Percentiles rank a stretch among this genome's conserved stretches.
These are phyloP conservation scores for Delonix regia DNA, from an alignment of 306 rosid species.

Conservation along the genomic window DNA sequence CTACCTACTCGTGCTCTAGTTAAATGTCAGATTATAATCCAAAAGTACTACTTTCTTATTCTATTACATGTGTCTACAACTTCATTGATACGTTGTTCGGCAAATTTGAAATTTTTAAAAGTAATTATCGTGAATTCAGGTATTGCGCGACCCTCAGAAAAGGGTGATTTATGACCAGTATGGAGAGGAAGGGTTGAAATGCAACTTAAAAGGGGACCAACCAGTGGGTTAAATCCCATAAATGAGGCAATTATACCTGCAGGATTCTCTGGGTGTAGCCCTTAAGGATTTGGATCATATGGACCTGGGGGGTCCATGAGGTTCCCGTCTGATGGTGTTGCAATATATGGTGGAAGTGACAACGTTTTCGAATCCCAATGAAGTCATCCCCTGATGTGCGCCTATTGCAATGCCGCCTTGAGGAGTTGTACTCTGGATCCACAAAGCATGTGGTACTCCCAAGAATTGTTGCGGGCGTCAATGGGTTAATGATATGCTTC, in stretches of 20 bases:
- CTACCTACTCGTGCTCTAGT: too few relatives aligned
- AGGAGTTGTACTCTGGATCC: conserved; percentile 83
- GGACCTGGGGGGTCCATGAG: conserved; percentile 73
- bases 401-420: conserved; percentile 79
- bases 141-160: conserved; percentile 81
- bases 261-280: conserved; percentile 90
- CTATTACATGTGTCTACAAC: not conserved
- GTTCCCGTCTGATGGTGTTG: conserved; percentile 65
- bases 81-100: too few relatives aligned
- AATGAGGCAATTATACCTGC: conserved; percentile 90
- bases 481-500: too few relatives aligned
- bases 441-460: conserved; percentile 94
- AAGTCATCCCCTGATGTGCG: conserved; percentile 79
- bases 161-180: conserved; percentile 70
- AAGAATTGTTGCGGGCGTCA: conserved; percentile 56
- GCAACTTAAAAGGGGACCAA: conserved; percentile 55
- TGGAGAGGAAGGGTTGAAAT: conserved; percentile 92
- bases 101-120: too few relatives aligned
- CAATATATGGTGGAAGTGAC: conserved; percentile 59
- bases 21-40: too few relatives aligned
- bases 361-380: conserved; percentile 58
- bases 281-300: conserved; percentile 79
- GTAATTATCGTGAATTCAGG: conserved; percentile 51
- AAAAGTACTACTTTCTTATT: too few relatives aligned
- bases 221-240: conserved; percentile 76